phyloP scores from a whole-genome alignment of 176 grass and related monocot genomes.

The Phoenix dactylifera region DNA sequence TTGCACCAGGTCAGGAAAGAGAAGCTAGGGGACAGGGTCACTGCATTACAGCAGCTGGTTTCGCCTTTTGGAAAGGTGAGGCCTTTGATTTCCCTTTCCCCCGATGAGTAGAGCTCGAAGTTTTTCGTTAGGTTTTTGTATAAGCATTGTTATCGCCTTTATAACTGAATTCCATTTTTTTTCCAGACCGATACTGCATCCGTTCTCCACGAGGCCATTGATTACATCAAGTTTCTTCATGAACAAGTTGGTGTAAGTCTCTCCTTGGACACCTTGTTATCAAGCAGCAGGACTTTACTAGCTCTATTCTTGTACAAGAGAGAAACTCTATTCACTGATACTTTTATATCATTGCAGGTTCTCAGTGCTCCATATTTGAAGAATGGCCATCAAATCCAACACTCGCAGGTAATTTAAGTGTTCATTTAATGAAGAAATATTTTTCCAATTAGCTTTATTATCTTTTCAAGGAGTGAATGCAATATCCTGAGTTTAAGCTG shows the following conservation, averaged over 20 bases:
- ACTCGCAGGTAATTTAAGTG: conserved; percentile 45
- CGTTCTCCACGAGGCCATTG: conserved; percentile 97
- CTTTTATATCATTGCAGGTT: conserved; percentile 19
- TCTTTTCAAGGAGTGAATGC: too few relatives aligned
- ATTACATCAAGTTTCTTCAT: conserved; percentile 99
- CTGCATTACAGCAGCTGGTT: conserved; percentile 93
- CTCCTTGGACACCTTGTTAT: not conserved
- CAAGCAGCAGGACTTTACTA: too few relatives aligned
- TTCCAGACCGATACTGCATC: conserved; percentile 96
- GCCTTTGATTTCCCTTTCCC: conserved; percentile 25
- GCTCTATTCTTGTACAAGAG: too few relatives aligned
- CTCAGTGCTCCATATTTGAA: conserved; percentile 90
- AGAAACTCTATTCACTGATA: too few relatives aligned
- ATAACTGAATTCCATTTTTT: too few relatives aligned
- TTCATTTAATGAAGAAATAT: not conserved
- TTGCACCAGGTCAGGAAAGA: conserved; percentile 89
- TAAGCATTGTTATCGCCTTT: conserved; percentile 28
- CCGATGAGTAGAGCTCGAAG: not conserved
- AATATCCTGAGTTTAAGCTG: not conserved
- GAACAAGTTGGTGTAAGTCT: conserved; percentile 88
- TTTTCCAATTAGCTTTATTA: not conserved
- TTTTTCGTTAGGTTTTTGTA: conserved; percentile 25
- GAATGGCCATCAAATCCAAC: conserved; percentile 59
- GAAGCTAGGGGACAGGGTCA: conserved; percentile 98
- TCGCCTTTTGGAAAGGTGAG: conserved; percentile 99